Percentiles rank a stretch among this genome's conserved stretches.
phyloP scores from a whole-genome alignment of 208 protist species.

The Angomonas desouzai region DNA sequence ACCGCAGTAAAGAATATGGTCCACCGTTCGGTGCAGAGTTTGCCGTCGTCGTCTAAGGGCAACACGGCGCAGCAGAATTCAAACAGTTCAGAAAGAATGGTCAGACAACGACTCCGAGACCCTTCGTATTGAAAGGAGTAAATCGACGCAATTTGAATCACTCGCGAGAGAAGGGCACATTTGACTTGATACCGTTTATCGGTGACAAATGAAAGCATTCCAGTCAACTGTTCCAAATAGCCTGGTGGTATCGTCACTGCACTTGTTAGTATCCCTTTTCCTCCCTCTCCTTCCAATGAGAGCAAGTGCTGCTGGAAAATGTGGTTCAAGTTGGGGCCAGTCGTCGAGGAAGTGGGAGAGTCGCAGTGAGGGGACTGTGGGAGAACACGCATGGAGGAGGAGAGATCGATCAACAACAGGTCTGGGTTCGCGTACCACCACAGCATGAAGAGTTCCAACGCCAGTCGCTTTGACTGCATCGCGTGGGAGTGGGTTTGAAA shows the following conservation, averaged over 20 bases:
- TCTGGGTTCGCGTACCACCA: conserved; percentile 78
- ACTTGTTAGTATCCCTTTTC: neutral
- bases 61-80: neutral
- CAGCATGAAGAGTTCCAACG: conserved; percentile 51
- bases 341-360: neutral
- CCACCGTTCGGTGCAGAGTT: neutral
- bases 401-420: conserved; percentile 46
- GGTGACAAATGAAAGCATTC: neutral
- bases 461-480: conserved; percentile 12
- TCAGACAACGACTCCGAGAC: neutral
- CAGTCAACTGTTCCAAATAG: neutral
- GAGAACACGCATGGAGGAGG: conserved; percentile 8
- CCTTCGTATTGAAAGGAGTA: neutral
- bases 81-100: neutral
- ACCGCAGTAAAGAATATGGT: neutral
- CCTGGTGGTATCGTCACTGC: neutral
- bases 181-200: neutral
- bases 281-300: neutral
- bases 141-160: conserved; percentile 21
- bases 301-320: neutral
- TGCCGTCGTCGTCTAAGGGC: neutral
- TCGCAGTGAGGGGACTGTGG: conserved; percentile 11
- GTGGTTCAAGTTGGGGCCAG: neutral
- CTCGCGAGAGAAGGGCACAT: conserved; percentile 28
- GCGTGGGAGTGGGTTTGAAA: neutral